Conservation (phyloP, 1,284 basidiomycete species). For the Cutaneotrichosporon cyanovorans region DNA sequence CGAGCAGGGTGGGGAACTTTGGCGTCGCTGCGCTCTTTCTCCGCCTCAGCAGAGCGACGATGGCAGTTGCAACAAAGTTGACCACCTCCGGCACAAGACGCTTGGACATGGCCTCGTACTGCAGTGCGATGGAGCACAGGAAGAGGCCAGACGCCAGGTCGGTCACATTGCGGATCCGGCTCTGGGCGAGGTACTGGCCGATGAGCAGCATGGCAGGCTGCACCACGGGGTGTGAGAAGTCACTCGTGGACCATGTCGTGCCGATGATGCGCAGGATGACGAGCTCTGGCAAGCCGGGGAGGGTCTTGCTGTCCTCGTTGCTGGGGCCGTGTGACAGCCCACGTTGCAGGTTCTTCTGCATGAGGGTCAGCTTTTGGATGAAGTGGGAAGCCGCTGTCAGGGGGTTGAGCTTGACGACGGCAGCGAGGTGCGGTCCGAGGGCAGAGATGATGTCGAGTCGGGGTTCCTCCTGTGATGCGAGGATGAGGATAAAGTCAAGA, state of each 20-base stretch:
- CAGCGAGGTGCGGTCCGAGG: conserved; percentile 72
- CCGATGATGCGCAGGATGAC: conserved; percentile 73
- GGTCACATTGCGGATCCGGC: conserved; percentile 62
- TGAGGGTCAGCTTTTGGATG: conserved; percentile 71
- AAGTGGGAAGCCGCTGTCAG: conserved; percentile 71
- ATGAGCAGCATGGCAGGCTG: conserved; percentile 81
- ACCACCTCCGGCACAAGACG: conserved; percentile 83
- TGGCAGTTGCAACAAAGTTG: conserved; percentile 67
- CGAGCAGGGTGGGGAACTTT: conserved; percentile 26
- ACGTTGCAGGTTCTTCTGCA: conserved; percentile 89
- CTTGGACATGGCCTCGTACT: conserved; percentile 79
- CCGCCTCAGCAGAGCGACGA: conserved; percentile 65
- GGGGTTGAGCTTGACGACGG: conserved; percentile 75
- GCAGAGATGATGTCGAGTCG: conserved; percentile 55
- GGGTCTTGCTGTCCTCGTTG: conserved; percentile 64
- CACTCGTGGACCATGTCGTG: conserved; percentile 84
- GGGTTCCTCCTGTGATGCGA: conserved; percentile 59
- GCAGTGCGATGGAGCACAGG: conserved; percentile 66
- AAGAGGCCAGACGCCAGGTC: conserved; percentile 85
- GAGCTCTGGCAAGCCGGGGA: conserved; percentile 79
- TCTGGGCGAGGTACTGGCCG: conserved; percentile 81
- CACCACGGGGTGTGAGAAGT: conserved; percentile 82
- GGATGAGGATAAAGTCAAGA: conserved; percentile 83
- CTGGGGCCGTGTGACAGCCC: conserved; percentile 71
- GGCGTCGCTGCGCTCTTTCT: conserved; percentile 49